Evolutionary conservation across 768 basidiomycete genomes (phyloP).

Genomic region (Mycena olivaceomarginata): DNA sequence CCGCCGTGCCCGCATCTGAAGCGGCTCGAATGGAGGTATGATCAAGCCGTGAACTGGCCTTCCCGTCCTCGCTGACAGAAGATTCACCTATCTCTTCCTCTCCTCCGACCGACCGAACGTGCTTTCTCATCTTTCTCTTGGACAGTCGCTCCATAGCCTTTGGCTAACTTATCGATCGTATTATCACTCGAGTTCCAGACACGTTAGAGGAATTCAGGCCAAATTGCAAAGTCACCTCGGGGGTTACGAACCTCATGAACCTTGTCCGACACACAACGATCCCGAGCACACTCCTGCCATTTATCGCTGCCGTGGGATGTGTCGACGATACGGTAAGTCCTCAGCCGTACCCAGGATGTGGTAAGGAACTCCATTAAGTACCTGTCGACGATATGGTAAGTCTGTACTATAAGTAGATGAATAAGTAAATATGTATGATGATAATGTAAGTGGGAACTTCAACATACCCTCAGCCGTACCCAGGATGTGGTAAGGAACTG

Average conservation of each 20-base stretch:
- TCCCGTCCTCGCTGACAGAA: not conserved
- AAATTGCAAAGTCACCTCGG: not conserved
- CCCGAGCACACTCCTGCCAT: slow-evolving; percentile 19
- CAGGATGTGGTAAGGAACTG: no score
- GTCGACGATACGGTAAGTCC: no score
- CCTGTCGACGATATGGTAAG: no score
- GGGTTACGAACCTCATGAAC: slow-evolving; percentile 19
- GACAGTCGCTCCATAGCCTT: slow-evolving; percentile 30
- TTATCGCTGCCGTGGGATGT: slow-evolving; percentile 27
- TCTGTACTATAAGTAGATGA: no score
- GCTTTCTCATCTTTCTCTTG: slow-evolving; percentile 22
- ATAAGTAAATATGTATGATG: no score
- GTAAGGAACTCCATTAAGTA: no score
- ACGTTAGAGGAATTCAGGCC: not conserved
- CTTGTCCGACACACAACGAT: slow-evolving; percentile 29
- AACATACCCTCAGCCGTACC: no score
- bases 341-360: no score
- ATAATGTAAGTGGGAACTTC: no score
- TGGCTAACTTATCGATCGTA: slow-evolving; percentile 35
- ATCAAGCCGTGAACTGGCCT: not conserved
- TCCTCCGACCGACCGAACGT: slow-evolving; percentile 32
- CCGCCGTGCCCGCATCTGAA: slow-evolving; percentile 21
- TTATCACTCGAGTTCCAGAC: slow-evolving; percentile 19
- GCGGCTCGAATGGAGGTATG: slow-evolving; percentile 39
- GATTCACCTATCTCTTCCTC: slow-evolving; percentile 19